Evolutionary conservation across 495 filamentous ascomycete genomes (phyloP).

Genomic region (Trichoderma asperelloides): DNA sequence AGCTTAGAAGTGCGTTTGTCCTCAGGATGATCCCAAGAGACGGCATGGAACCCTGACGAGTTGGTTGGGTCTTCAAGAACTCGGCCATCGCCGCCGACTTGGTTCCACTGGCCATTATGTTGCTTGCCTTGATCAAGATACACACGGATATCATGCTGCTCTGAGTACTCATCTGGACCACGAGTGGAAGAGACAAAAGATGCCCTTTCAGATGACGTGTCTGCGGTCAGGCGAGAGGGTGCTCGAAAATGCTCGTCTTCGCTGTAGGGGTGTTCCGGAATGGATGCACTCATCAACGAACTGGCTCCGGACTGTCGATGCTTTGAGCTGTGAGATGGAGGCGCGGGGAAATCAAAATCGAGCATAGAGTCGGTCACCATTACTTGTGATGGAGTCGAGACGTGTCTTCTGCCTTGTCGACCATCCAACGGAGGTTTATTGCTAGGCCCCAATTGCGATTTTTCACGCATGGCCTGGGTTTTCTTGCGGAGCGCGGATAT

Average conservation of each 20-base stretch:
- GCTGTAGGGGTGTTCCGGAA: neutral
- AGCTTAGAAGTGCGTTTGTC: conserved; percentile 13
- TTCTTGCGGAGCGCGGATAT: conserved; percentile 74
- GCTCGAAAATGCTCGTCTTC: neutral
- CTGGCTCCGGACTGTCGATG: neutral
- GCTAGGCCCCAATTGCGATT: conserved; percentile 52
- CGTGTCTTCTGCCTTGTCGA: conserved; percentile 9
- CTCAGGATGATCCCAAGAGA: conserved; percentile 14
- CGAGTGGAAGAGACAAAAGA: conserved; percentile 2
- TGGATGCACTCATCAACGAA: neutral
- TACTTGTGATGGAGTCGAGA: neutral
- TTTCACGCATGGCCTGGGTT: conserved; percentile 63
- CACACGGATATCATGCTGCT: conserved; percentile 23
- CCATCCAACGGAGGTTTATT: conserved; percentile 25
- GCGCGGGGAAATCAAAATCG: conserved; percentile 9
- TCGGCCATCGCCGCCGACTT: neutral
- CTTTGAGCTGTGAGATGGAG: neutral
- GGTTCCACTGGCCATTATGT: neutral
- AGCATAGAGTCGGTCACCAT: conserved; percentile 5
- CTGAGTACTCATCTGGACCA: conserved; percentile 7
- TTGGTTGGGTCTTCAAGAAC: neutral
- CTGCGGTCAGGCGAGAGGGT: conserved; percentile 1
- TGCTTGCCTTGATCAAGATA: conserved; percentile 21
- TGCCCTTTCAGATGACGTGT: neutral
- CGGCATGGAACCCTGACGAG: neutral